phyloP scores from a whole-genome alignment of 306 rosid species.

The Vigna reflexopilosa region DNA sequence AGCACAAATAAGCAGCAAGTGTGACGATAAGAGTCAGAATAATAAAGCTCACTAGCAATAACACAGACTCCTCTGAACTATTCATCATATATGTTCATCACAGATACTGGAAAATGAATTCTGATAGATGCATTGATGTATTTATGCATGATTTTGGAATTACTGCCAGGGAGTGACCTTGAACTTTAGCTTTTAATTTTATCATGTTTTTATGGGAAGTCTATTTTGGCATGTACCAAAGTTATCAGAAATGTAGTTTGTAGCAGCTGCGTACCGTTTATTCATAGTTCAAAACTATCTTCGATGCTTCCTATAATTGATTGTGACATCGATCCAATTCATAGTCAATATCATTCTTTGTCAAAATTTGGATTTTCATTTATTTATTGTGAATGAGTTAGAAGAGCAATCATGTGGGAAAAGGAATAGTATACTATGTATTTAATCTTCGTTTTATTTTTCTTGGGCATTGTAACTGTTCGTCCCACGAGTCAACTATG shows the following conservation, averaged over 20 bases:
- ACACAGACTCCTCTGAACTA: constrained; percentile 11
- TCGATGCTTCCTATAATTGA: neutral
- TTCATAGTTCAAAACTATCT: neutral
- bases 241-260: neutral
- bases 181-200: neutral
- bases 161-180: constrained; percentile 6
- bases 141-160: constrained; percentile 15
- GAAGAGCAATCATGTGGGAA: neutral
- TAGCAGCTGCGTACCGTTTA: constrained; percentile 36
- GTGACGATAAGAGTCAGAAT: constrained; percentile 26
- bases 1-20: constrained; percentile 26
- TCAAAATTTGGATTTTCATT: neutral
- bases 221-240: constrained; percentile 18
- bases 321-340: neutral
- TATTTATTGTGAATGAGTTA: neutral
- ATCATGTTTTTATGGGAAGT: constrained; percentile 22
- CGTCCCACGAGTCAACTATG: neutral
- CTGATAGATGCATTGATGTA: neutral
- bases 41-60: constrained; percentile 24
- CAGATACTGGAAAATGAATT: constrained; percentile 2
- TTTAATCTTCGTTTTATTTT: neutral
- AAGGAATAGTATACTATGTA: neutral
- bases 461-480: neutral
- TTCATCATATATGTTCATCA: constrained; percentile 36
- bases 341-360: neutral